Conservation (phyloP, 83 land plant species). For the Picea abies region DNA sequence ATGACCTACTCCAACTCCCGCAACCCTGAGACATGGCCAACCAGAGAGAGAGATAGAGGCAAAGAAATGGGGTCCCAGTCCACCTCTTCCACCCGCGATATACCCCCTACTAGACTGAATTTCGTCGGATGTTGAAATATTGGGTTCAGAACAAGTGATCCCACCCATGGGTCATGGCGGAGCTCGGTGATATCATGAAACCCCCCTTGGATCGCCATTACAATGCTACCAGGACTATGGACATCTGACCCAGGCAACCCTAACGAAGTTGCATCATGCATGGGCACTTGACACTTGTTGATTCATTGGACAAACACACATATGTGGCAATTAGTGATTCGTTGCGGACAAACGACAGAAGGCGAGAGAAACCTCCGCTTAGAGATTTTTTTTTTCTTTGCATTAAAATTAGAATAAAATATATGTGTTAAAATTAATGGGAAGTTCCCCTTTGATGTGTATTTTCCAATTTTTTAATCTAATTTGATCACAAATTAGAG, state of each 20-base stretch:
- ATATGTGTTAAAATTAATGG: no score
- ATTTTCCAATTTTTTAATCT: no score
- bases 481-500: no score
- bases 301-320: no score
- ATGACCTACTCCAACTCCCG: neutral
- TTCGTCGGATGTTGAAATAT: neutral
- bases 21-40: neutral
- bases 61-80: neutral
- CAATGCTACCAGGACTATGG: neutral
- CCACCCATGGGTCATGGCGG: neutral
- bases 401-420: no score
- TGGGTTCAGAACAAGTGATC: conserved; percentile 9
- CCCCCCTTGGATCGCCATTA: conserved; percentile 32
- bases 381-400: no score
- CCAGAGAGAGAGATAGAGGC: neutral
- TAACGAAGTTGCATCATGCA: conserved; percentile 69
- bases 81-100: conserved; percentile 11
- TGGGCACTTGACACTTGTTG: no score
- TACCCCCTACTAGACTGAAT: neutral
- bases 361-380: no score
- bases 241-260: neutral
- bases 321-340: no score
- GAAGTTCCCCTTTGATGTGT: no score
- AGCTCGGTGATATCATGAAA: neutral
- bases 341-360: no score